Conservation (phyloP, 192 early-diverging fungal species). For the Coemansia sp. region DNA sequence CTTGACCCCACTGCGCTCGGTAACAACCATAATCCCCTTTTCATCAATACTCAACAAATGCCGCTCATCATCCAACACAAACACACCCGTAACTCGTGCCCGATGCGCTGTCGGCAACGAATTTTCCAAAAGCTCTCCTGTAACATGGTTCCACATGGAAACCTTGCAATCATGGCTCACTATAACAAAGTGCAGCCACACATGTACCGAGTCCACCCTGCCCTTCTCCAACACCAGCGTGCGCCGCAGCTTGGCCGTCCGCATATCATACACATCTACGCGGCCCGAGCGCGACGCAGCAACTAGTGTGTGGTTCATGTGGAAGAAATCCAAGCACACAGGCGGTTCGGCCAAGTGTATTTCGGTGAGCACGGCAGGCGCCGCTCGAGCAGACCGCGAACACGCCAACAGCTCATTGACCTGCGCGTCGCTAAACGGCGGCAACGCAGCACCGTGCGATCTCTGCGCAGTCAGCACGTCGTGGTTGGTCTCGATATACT, state of each 20-base stretch:
- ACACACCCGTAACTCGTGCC: conserved; percentile 36
- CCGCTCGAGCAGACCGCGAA: conserved; percentile 17
- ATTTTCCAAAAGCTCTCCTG: conserved; percentile 36
- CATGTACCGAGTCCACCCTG: conserved; percentile 23
- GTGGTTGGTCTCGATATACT: conserved; percentile 27
- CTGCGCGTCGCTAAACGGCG: conserved; percentile 23
- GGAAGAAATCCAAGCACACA: conserved; percentile 42
- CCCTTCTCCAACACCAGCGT: conserved; percentile 6
- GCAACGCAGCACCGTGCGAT: conserved; percentile 28
- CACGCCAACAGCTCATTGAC: conserved; percentile 21
- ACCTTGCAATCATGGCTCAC: conserved; percentile 38
- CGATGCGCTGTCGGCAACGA: conserved; percentile 36
- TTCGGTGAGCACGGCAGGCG: conserved; percentile 6
- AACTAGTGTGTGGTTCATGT: conserved; percentile 24
- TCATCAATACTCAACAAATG: conserved; percentile 48
- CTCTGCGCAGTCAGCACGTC: conserved; percentile 28
- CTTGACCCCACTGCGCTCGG: conserved; percentile 16
- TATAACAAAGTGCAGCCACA: conserved; percentile 49
- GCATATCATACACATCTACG: conserved; percentile 45
- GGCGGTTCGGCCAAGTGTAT: conserved; percentile 23
- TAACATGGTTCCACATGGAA: conserved; percentile 48
- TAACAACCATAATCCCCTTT: conserved; percentile 38
- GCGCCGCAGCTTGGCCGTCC: conserved; percentile 18
- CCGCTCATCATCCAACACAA: conserved; percentile 48
- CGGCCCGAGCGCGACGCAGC: conserved; percentile 15